Evolutionary conservation across 768 basidiomycete species (phyloP).

Genomic region (Lactarius quietus): DNA sequence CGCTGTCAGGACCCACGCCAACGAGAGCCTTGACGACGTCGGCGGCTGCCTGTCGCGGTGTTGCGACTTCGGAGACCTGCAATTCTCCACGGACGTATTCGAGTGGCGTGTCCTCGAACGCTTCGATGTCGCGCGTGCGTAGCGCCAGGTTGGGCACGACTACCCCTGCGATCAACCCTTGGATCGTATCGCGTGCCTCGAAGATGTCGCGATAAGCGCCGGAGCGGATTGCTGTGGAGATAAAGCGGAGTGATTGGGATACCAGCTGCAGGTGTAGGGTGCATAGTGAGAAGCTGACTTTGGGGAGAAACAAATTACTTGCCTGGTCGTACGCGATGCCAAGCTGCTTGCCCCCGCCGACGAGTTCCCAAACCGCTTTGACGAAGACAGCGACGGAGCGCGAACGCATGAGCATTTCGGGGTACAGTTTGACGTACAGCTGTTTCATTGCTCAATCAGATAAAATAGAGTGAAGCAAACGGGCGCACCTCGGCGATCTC

Average conservation of each 20-base stretch:
- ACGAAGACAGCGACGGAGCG: constrained; percentile 71
- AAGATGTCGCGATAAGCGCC: no score
- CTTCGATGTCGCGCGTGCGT: no score
- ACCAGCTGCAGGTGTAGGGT: constrained; percentile 56
- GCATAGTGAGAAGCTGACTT: constrained; percentile 27
- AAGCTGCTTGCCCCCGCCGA: constrained; percentile 69
- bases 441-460: constrained; percentile 29
- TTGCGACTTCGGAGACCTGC: no score
- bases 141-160: no score
- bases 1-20: no score
- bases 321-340: constrained; percentile 72
- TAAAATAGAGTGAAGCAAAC: constrained; percentile 11
- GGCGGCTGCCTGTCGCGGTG: no score
- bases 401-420: constrained; percentile 66
- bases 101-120: constrained; percentile 99
- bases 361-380: constrained; percentile 83
- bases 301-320: constrained; percentile 1
- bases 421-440: constrained; percentile 81
- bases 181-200: constrained; percentile 76
- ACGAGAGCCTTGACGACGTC: no score
- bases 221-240: constrained; percentile 88
- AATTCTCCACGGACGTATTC: no score
- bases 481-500: constrained; percentile 80
- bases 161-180: constrained; percentile 81
- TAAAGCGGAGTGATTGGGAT: constrained; percentile 84